Base-by-base conservation (phyloP, 2,329 filamentous ascomycete species). In the Hymenoscyphus scutula region DNA sequence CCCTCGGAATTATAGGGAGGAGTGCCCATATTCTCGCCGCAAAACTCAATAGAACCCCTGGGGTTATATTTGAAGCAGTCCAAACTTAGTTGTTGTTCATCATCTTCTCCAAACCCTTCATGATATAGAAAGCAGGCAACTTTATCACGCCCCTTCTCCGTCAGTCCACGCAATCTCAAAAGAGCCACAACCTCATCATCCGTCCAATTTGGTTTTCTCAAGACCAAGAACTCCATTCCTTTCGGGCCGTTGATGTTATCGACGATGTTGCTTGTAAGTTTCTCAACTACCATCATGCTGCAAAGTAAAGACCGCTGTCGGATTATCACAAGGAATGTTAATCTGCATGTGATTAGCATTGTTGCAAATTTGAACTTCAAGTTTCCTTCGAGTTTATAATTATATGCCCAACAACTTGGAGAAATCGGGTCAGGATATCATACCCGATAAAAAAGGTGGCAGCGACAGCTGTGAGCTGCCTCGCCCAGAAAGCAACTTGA, bases 101-200 rank as follows among this genome's bases (percentile, higher is more conserved):
- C 4, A 3, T 15, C 3, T 23, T 25, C 41, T 48, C n/a, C 2
- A 25, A 7, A 48, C 2, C 1, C 19, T 23, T 10, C 7, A 19
- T 45, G 48, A n/a, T 54, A 60, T 6, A 60, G 58, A 5, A 54
- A 15, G 3, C 30, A 30, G 25, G 37, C 58, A 29, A 60, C 17
- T 8, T 38, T 60, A 29, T 54, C 48, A 17, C 48, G 17, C 13
- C 29, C 58, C n/a, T 29, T n/a, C 37, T 55, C 58, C 15, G 48
- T 54, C 13, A 54, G 41, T 13, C 58, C 58, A 27, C 15, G 53
- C 5, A 54, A 17, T 23, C 27, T 54, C 17, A 60, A 23, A 13
- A 60, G 17, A 10, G 32, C 29, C 10, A 60, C 17, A 17, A 60
- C 38, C 32, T 53, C 30, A 17, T 53, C 58, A 19, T 60, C 58